Conservation (phyloP, 352 stramenopile genomes). For the Phytophthora multivora region DNA sequence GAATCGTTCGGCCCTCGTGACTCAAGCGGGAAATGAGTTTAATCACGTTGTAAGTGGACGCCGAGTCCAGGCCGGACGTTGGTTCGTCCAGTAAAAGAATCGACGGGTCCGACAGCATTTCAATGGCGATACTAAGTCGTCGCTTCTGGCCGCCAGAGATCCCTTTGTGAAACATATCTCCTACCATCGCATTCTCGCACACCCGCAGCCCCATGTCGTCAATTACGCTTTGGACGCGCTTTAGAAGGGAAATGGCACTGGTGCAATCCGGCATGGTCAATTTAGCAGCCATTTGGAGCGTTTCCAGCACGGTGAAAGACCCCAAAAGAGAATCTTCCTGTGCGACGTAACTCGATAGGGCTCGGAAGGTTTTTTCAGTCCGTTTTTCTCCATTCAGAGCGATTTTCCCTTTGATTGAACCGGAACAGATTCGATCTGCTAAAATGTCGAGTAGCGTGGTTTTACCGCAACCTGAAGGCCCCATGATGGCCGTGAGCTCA, state of each 20-base stretch:
- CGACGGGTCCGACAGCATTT: constrained; percentile 93
- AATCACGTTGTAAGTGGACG: constrained; percentile 88
- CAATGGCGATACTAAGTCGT: constrained; percentile 92
- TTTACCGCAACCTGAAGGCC: constrained; percentile 64
- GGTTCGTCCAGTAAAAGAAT: constrained; percentile 96
- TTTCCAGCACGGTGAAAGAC: constrained; percentile 70
- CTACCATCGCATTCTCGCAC: constrained; percentile 64
- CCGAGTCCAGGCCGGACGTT: constrained; percentile 90
- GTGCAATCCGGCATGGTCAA: constrained; percentile 30
- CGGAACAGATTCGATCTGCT: constrained; percentile 42
- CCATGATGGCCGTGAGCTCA: constrained; percentile 69
- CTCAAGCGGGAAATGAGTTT: constrained; percentile 55
- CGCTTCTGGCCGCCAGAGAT: constrained; percentile 91
- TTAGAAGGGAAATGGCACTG: constrained; percentile 18
- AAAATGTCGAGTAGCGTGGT: constrained; percentile 74
- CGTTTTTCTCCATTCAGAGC: constrained; percentile 50
- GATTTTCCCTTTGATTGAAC: constrained; percentile 45
- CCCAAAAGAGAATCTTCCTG: constrained; percentile 62
- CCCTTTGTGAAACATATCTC: constrained; percentile 85
- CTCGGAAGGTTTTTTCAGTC: constrained; percentile 34
- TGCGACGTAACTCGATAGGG: constrained; percentile 60
- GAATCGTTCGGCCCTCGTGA: constrained; percentile 68
- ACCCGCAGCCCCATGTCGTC: constrained; percentile 67
- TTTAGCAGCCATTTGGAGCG: constrained; percentile 58
- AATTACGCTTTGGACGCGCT: constrained; percentile 59